Evolutionary conservation across 192 early-diverging fungal genomes (phyloP), one percentile per base, ranked within the genome.

Genomic region (Podila epicladia): DNA sequence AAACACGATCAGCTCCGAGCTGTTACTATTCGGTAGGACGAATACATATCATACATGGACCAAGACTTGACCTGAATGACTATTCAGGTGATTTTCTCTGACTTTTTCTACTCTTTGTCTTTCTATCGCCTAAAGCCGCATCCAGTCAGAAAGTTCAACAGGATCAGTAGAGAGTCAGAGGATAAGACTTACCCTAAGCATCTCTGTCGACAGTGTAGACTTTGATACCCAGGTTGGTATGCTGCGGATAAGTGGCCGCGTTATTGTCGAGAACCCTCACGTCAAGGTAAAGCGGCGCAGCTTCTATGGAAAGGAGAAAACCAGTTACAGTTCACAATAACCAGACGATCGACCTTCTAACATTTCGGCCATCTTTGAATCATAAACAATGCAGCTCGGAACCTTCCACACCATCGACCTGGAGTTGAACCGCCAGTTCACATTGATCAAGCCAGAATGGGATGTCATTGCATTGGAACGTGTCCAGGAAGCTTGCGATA

Each of bases 341-440:
- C 13, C 41, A 2, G 4, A 31, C 17, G 62, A 13, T 35, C 4
- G 26, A 24, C 22, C 69, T 35, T 35, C 33, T 35, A 15, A n/a
- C 58, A 72, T 72, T 51, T 45, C 53, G 5, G 48, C 35, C 35
- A 37, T 62, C 49, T 64, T 65, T 38, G 41, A 58, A 58, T 22
- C 26, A 26, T 45, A 64, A 41, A 72, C 64, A 4, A 11, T 41
- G 41, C 13, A 94, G 93, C 85, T 97, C 85, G 96, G 95, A 32
- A 92, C 90, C 57, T 97, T 95, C 83, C 97, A 98, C 87, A 98
- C 97, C 7, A 84, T 98, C 67, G 97, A 99, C 74, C 86, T 99
- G 64, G 95, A 97, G 75, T 86, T 95, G 80, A 93, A 95, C 78
- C 91, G 93, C 67, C 91, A 88, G 62, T 97, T 99, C 69, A 96